phyloP scores from a whole-genome alignment of 2,329 filamentous ascomycete species.

The Colletotrichum falcatum region DNA sequence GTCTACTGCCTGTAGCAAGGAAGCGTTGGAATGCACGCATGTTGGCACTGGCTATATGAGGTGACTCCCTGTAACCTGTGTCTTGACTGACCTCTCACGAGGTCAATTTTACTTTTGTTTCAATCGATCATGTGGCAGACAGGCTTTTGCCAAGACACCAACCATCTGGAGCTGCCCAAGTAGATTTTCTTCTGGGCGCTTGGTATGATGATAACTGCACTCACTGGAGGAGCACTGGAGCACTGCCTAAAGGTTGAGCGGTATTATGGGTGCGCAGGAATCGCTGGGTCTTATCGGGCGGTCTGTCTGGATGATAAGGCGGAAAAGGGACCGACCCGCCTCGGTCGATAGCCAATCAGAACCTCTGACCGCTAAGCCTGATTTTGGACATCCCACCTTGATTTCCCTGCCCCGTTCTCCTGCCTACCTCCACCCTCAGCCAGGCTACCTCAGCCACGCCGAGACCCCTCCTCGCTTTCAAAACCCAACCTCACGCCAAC shows the following conservation, averaged over 20 bases:
- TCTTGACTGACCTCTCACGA: not conserved
- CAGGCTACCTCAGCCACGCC: constrained; percentile 38
- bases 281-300: constrained; percentile 29
- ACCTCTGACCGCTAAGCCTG: constrained; percentile 33
- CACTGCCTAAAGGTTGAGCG: not conserved
- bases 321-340: not conserved
- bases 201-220: not conserved
- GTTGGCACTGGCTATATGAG: not conserved
- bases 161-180: not conserved
- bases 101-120: not conserved
- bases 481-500: constrained; percentile 37
- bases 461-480: constrained; percentile 37
- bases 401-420: constrained; percentile 38
- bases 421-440: constrained; percentile 17
- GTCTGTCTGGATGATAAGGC: constrained; percentile 26
- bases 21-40: not conserved
- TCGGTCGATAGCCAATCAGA: constrained; percentile 38
- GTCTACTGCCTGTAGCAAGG: no score
- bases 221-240: not conserved
- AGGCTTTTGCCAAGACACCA: not conserved
- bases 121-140: not conserved
- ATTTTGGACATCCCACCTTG: constrained; percentile 44
- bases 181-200: not conserved
- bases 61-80: not conserved
- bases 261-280: constrained; percentile 11